Evolutionary conservation across 257 asterid genomes (phyloP).

Genomic region (Asclepias syriaca): DNA sequence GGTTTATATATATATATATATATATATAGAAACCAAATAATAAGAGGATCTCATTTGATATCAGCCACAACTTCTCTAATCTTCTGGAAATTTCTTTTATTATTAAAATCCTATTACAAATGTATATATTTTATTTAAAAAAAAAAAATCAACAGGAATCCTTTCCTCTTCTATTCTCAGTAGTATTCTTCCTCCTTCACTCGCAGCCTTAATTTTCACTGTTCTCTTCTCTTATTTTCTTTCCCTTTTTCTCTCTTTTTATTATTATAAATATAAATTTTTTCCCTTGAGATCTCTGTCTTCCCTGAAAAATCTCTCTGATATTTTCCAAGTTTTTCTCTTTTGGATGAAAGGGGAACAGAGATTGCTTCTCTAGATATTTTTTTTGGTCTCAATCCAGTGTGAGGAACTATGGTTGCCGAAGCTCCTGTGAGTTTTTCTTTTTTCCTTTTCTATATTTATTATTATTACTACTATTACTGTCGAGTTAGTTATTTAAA

Average conservation of each 20-base stretch:
- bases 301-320: neutral
- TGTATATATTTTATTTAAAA: no score
- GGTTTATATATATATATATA: no score
- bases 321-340: neutral
- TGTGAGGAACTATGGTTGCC: conserved; percentile 45
- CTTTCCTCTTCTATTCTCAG: conserved; percentile 14
- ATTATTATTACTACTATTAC: neutral
- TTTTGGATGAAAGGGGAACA: neutral
- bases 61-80: no score
- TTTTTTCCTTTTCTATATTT: neutral
- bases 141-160: conserved; percentile 20
- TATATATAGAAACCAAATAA: no score
- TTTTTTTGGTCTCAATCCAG: neutral
- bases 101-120: no score
- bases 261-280: neutral
- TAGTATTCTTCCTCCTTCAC: neutral
- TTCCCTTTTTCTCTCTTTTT: neutral
- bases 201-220: conserved; percentile 2
- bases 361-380: neutral
- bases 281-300: neutral
- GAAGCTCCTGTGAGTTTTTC: conserved; percentile 47
- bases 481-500: neutral
- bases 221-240: neutral
- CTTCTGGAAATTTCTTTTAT: no score
- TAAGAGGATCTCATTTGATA: no score